Evolutionary conservation across 129 eudicot species (phyloP), one percentile per base, ranked within the genome.

Genomic region (Pulicaria dysenterica): DNA sequence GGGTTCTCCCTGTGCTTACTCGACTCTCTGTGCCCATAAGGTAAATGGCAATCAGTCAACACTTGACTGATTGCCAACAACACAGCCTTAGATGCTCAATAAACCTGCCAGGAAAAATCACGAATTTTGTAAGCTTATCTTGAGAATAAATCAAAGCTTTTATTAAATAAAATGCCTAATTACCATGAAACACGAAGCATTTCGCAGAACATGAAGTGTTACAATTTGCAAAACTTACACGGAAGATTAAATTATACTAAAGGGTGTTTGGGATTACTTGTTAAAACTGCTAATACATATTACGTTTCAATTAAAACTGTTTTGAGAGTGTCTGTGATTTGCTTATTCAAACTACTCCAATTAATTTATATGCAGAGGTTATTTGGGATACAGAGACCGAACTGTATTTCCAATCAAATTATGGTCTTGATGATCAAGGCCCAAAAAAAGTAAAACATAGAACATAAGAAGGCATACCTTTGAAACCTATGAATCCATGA

Each of bases 21-120:
- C 80, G 75, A 78, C 79, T 77, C 75, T 79, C 87, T 70, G 86
- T 83, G 84, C 85, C 79, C 99, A 94, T 94, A 76, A 60, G 81
- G 31, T 74, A 51, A 76, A 57, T 77, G 91, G 89, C 96, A 86
- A 85, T 80, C 91, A 88, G 83, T 69, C 86, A 40, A 73, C 8
- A 5, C 16, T 72, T 62, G 4, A 87, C 91, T 84, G 98, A 84
- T 85, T 94, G 96, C 96, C 98, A 75, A 58, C 56, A 70, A 77
- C 31, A 24, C 75, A 56, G 16, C 56, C 58, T 31, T 62, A 61
- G 71, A 62, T 62, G 49, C 16, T 38, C 72, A 50, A 69, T 47
- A 12, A 77, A 44, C 56, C 77, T 61, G 76, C 61, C 69, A 6
- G 8, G 48, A n/a, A n/a, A 73, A 12, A 10, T 48, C 34, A 65